Base-by-base conservation (phyloP, 208 protist species). In the Trypanosoma cruzi region DNA sequence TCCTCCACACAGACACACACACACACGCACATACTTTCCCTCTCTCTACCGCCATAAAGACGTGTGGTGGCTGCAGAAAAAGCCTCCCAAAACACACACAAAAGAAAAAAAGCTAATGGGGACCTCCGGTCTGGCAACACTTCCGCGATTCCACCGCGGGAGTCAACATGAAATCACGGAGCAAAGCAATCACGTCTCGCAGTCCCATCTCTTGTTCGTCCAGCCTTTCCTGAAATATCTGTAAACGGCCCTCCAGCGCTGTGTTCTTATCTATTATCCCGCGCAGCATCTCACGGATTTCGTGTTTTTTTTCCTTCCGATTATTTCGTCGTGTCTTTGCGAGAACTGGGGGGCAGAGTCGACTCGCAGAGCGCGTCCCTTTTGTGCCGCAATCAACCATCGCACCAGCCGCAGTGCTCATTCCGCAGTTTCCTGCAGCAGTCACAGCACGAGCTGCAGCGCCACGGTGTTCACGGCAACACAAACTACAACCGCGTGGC, bases 161-260 rank as follows among this genome's bases (percentile, higher is more conserved):
- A 6, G 57, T 24, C 31, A 32, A 32, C 48, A 64, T 28, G 18
- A 58, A 1, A 31, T 72, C 56, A 44, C 31, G 42, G 36, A 72
- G 14, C 20, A 72, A 31, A 42, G 31, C 10, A 29, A 28, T 50
- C 29, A 72, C 48, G 10, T 64, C 46, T n/a, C 48, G 67, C 11
- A 72, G 48, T 32, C 49, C 49, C 37, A 34, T n/a, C 34, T 72
- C 53, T 32, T 72, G 67, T 37, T 72, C 29, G 18, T 72, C 67
- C 29, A 72, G 46, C 22, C 67, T 6, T 29, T 54, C 13, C 57
- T 44, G 31, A 40, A 72, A 22, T 56, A 40, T 26, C 29, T 31
- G 46, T 14, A 72, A 42, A 34, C 58, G 40, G 4, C 11, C 67
- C 42, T 72, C 67, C 36, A 72, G 36, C 20, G 58, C 10, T 11